Evolutionary conservation across 257 asterid genomes (phyloP).

Genomic region (Solanum clarkiae): DNA sequence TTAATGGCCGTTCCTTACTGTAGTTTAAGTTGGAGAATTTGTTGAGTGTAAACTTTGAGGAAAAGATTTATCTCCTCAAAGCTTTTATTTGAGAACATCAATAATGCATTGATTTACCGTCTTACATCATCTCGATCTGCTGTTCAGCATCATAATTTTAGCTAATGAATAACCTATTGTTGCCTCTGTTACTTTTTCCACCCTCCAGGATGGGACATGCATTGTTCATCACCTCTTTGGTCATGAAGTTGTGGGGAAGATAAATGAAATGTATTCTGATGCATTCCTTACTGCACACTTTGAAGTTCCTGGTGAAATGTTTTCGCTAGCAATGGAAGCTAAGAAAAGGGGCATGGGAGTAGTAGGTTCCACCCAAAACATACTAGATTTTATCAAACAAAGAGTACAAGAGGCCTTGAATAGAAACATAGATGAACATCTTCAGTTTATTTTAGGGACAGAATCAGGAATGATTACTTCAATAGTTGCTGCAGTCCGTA

Average conservation of each 20-base stretch:
- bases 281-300: conserved; percentile 94
- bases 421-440: conserved; percentile 75
- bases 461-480: conserved; percentile 98
- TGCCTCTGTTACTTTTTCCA: background rate
- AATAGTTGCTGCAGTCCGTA: conserved; percentile 67
- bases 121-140: background rate
- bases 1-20: background rate
- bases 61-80: background rate
- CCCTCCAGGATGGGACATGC: conserved; percentile 77
- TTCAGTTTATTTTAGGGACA: conserved; percentile 91
- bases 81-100: background rate
- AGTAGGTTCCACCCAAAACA: conserved; percentile 86
- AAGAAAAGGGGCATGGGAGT: conserved; percentile 93
- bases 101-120: background rate
- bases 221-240: conserved; percentile 97
- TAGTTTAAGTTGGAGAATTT: background rate
- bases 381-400: conserved; percentile 75
- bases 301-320: conserved; percentile 99
- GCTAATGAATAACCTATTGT: background rate
- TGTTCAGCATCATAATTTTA: background rate
- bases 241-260: conserved; percentile 70
- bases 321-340: conserved; percentile 88
- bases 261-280: conserved; percentile 80
- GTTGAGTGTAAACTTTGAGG: background rate
- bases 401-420: conserved; percentile 66